These are phyloP conservation scores for Populus hybrid DNA, from an alignment of 441 rosid genomes.

Conservation along the genomic window DNA sequence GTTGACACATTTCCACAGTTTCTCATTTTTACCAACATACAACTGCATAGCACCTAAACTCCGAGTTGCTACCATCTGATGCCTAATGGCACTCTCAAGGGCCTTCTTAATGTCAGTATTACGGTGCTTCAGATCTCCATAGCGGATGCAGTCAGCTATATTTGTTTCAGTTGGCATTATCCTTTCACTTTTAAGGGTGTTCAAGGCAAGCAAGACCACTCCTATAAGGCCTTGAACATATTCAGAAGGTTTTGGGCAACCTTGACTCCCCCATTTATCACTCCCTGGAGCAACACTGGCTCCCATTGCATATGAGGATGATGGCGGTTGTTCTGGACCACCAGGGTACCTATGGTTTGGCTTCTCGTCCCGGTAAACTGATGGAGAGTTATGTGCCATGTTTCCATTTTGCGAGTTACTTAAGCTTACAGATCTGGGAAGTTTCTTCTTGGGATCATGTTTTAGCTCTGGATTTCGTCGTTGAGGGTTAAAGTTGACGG, in stretches of 20 bases:
- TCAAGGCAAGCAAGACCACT: slow-evolving; percentile 36
- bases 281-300: slow-evolving; percentile 9
- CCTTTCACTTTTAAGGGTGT: slow-evolving; percentile 36
- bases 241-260: slow-evolving; percentile 32
- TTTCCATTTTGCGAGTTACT: slow-evolving; percentile 23
- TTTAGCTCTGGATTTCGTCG: slow-evolving; percentile 37
- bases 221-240: slow-evolving; percentile 35
- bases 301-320: slow-evolving; percentile 18
- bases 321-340: slow-evolving; percentile 9
- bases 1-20: slow-evolving; percentile 38
- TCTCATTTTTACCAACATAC: slow-evolving; percentile 35
- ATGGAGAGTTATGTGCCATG: slow-evolving; percentile 6
- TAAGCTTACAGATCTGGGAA: slow-evolving; percentile 11
- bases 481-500: slow-evolving; percentile 31
- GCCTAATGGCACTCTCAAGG: slow-evolving; percentile 34
- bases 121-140: slow-evolving; percentile 35
- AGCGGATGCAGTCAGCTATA: slow-evolving; percentile 36
- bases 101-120: slow-evolving; percentile 35
- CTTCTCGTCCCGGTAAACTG: slow-evolving; percentile 10
- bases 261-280: slow-evolving; percentile 33
- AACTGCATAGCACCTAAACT: slow-evolving; percentile 30
- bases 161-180: slow-evolving; percentile 41
- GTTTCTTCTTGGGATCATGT: slow-evolving; percentile 23
- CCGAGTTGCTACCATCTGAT: slow-evolving; percentile 37
- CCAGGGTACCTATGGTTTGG: slow-evolving; percentile 8